Base-by-base conservation (phyloP, 257 asterid species). In the Leonotis leonurus region DNA sequence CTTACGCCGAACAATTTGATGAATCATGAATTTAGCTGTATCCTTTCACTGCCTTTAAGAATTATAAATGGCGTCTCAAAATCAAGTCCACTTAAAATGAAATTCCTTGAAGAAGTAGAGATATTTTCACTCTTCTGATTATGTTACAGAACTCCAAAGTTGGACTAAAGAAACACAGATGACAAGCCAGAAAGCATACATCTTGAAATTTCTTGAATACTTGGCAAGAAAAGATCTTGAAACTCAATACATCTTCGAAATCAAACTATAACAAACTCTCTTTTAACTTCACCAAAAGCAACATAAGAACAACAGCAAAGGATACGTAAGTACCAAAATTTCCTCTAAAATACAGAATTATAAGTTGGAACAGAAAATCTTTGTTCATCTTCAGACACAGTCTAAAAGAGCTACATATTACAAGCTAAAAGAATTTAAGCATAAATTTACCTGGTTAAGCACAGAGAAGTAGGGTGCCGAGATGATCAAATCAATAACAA, bases 401-500 rank as follows among this genome's bases (percentile, higher is more conserved):
- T 52, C 18, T 8, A 3, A 44, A 54, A 29, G 32, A 63, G 65
- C 21, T 9, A 55, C 20, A 43, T 13, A 41, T 50, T 25, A 37
- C 18, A 8, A 18, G 14, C 36, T 1, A 12, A 26, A 13, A 43
- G 5, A 25, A 11, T 52, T 12, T 17, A 40, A 58, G n/a, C 2
- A 43, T 5, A 46, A 40, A 44, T 44, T 56, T 67, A 67, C 72
- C 72, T 32, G 51, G 51, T 24, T 6, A 8, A 53, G 21, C 61
- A 12, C 60, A 63, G 51, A 61, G 49, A 36, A 45, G 40, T 37
- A 70, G 21, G 50, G 62, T 54, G 37, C 68, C 70, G 55, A 57
- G 41, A 35, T 69, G 71, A 71, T 50, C 52, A 69, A 70, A 61
- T 40, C 76, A 73, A 63, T 68, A 77, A 14, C 51, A 50, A 35